Conservation (phyloP, 2,329 filamentous ascomycete species). For the Penicillium palitans region DNA sequence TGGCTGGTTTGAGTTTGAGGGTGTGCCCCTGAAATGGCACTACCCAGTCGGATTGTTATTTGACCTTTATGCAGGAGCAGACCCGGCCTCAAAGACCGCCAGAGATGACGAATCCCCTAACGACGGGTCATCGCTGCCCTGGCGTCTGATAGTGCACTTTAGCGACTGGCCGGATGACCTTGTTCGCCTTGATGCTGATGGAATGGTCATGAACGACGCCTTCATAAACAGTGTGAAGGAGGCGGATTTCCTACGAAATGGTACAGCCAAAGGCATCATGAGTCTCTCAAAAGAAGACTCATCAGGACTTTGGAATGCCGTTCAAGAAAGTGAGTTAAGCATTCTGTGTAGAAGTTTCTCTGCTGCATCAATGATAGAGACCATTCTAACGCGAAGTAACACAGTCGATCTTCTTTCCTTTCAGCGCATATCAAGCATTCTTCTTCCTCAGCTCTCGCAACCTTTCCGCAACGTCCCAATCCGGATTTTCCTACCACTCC, state of each 20-base stretch:
- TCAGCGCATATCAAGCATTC: slow-evolving; percentile 71
- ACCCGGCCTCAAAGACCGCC: slow-evolving; percentile 39
- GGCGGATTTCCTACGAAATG: slow-evolving; percentile 85
- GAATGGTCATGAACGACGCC: slow-evolving; percentile 61
- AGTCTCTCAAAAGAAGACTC: slow-evolving; percentile 81
- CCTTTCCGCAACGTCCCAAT: slow-evolving; percentile 82
- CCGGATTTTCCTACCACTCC: slow-evolving; percentile 77
- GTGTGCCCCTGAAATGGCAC: slow-evolving; percentile 70
- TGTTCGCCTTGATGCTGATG: slow-evolving; percentile 56
- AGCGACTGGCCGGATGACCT: slow-evolving; percentile 59
- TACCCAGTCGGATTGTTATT: slow-evolving; percentile 68
- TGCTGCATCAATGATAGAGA: not conserved
- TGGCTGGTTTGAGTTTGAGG: slow-evolving; percentile 67
- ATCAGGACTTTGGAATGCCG: slow-evolving; percentile 76
- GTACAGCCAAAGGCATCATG: slow-evolving; percentile 88
- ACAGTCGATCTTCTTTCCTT: slow-evolving; percentile 72
- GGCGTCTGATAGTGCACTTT: slow-evolving; percentile 64
- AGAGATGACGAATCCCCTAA: slow-evolving; percentile 21
- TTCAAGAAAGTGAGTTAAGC: slow-evolving; percentile 63
- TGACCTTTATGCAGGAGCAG: slow-evolving; percentile 65
- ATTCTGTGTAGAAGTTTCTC: not conserved
- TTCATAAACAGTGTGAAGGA: slow-evolving; percentile 72
- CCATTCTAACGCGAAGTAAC: not conserved
- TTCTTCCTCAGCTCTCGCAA: slow-evolving; percentile 67
- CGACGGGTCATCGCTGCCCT: slow-evolving; percentile 51